Evolutionary conservation across 2,329 filamentous ascomycete genomes (phyloP), one percentile per base, ranked within the genome.

Genomic region (Penicillium sp.): DNA sequence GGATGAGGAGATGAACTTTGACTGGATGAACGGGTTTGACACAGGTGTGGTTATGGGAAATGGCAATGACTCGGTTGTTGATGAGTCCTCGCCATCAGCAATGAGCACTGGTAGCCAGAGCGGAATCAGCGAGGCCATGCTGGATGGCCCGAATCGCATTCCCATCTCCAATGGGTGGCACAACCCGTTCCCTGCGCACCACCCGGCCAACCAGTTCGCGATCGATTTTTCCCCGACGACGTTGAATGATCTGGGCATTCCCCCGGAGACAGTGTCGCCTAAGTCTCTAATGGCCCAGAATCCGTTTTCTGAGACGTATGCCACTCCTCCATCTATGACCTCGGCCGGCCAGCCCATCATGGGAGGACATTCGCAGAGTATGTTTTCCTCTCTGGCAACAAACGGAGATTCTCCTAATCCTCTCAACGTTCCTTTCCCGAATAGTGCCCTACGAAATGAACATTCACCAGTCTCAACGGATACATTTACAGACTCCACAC

Each of bases 31-130:
- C 57, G 89, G 89, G 22, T 89, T 96, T 71, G 90, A 94, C 61
- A 85, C 88, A 67, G 85, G 89, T 44, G 85, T 93, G 80, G 84
- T 84, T 8, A 86, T 91, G 71, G 82, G 81, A 65, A 84, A 83
- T 55, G 77, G 80, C 53, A 89, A 88, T 67, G 92, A 96, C 65
- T 88, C 87, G 62, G 91, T 90, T 29, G 84, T 97, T 52, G 93
- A 96, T 67, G 92, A 89, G 57, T 97, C 94, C 11, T 97, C 94
- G 14, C 94, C 94, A 16, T 97, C 94, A 9, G 92, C 92, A 45
- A 93, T 97, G 73, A 97, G 93, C 78, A 96, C 90, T 42, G 90
- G 90, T 57, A 97, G 92, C 75, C 92, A 95, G 69, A 93, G 89
- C 72, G 73, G 73, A 11, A 73, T 73, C 46, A 95, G 90, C 74